These are phyloP conservation scores for Solanum sejunctum DNA, from an alignment of 257 asterid species.

Conservation along the genomic window DNA sequence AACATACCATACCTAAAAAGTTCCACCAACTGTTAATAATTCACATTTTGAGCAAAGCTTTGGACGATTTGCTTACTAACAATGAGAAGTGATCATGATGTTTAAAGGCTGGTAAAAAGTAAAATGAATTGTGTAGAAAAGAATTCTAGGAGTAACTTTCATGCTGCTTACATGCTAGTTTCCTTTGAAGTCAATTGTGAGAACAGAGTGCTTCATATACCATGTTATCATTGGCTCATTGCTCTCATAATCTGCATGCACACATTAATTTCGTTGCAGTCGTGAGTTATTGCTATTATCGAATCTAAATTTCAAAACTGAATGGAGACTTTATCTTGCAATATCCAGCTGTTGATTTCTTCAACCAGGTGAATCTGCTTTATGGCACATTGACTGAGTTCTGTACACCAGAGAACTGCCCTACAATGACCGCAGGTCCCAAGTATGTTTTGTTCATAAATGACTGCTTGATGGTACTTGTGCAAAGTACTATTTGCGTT, in stretches of 20 bases:
- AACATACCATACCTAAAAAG: background rate
- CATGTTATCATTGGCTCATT: background rate
- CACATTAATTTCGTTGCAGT: background rate
- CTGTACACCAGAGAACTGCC: constrained; percentile 88
- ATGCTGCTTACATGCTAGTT: background rate
- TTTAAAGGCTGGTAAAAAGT: background rate
- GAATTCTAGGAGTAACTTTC: background rate
- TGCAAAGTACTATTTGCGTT: background rate
- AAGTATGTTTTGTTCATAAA: constrained; percentile 55
- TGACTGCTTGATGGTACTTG: background rate
- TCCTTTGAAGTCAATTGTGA: background rate
- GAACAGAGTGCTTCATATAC: background rate
- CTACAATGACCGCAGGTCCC: constrained; percentile 95
- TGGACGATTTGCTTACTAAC: background rate
- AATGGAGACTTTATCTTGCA: constrained; percentile 13
- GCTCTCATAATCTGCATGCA: background rate
- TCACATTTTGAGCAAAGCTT: background rate
- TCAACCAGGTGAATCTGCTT: constrained; percentile 93
- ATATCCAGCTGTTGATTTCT: constrained; percentile 86
- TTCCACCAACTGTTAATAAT: background rate
- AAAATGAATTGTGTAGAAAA: background rate
- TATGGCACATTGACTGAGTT: constrained; percentile 92
- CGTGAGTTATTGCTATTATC: background rate
- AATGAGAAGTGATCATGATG: background rate
- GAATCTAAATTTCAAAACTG: constrained; percentile 6